These are phyloP conservation scores for Diaporthe amygdali DNA, from an alignment of 2,329 filamentous ascomycete genomes.

Conservation along the genomic window DNA sequence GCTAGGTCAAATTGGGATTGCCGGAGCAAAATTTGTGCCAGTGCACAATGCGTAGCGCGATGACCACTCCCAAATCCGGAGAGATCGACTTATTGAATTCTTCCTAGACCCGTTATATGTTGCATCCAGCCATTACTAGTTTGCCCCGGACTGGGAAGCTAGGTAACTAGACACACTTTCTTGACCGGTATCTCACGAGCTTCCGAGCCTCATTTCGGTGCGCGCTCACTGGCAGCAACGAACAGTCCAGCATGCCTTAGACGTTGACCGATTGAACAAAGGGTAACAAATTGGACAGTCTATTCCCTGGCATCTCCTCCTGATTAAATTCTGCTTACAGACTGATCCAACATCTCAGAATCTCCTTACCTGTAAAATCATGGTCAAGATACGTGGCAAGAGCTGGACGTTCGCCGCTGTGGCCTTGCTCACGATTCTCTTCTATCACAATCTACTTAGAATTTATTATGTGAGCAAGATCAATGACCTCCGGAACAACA, in stretches of 20 bases:
- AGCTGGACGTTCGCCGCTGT: not conserved
- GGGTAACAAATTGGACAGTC: not conserved
- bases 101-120: not conserved
- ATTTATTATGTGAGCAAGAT: not conserved
- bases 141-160: not conserved
- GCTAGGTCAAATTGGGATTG: no score
- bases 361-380: not conserved
- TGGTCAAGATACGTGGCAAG: not conserved
- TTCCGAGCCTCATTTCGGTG: not conserved
- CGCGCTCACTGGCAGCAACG: not conserved
- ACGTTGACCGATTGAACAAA: not conserved
- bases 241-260: not conserved
- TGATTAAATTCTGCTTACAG: not conserved
- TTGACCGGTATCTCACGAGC: not conserved
- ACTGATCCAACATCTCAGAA: not conserved
- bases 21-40: no score
- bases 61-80: not conserved
- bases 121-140: no score
- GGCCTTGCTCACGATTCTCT: not conserved
- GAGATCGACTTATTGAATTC: not conserved
- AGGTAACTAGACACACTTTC: not conserved
- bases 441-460: not conserved
- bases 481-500: not conserved
- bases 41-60: not conserved
- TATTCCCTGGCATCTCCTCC: not conserved